Base-by-base conservation (phyloP, 164 flowering plant genomes). In the Umbellularia californica region DNA sequence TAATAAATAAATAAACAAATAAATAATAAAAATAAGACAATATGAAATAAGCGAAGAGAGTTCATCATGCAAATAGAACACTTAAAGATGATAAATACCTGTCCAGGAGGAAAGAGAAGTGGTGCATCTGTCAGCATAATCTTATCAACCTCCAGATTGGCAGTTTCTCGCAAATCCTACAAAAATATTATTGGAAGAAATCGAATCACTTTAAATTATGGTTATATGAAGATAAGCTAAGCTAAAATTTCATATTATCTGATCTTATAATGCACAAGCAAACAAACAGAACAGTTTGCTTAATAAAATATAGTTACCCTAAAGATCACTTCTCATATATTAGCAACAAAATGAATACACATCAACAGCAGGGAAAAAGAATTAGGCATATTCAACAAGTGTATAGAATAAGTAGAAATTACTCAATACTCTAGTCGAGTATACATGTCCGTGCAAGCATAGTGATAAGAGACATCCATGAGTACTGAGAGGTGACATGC, bases 61-160 rank as follows among this genome's bases (percentile, higher is more conserved):
- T 69, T 69, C 15, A 69, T 22, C 55, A n/a, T 9, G 71, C 67
- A 50, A 50, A 17, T 20, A 63, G 51, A n/a, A 51, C 41, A 7
- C 52, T 14, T 5, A 65, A 30, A 25, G 35, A 55, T 28, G 5
- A 58, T 64, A 58, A 50, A 64, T 82, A 95, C 99, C 98, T 96
- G 97, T 66, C 94, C 98, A 64, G 98, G 99, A 68, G 99, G 86
- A 73, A 94, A 96, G 55, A 96, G 82, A 82, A 92, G 94, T 30
- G 98, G 95, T 55, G 94, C 97, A 77, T 96, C 97, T 24, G 97
- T 88, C 66, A 92, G 93, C 98, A 96, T 94, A 33, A 77, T 83
- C 81, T 83, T 88, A 79, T 96, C 97, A 24, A 84, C 88, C 81
- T 88, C 97, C 62, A 79, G 68, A 71, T 78, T 82, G 58, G 97